A percentile compares a stretch with the other conserved stretches of the same genome.
Conservation (phyloP, 2,329 filamentous ascomycete genomes). For the Fusarium metavorans region DNA sequence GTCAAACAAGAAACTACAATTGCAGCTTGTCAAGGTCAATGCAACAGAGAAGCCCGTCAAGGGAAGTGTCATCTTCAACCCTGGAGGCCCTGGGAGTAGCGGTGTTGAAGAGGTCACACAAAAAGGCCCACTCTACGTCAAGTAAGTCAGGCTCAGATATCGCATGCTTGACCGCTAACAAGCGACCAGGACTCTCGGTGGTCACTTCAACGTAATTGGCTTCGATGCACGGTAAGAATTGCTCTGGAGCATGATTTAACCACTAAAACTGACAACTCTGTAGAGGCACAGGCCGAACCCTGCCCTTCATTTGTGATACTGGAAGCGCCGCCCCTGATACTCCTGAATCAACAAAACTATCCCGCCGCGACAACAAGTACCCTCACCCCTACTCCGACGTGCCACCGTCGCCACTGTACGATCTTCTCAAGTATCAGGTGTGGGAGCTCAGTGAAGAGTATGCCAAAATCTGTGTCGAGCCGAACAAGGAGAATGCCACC, state of each 20-base stretch:
- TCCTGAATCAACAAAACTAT: background rate
- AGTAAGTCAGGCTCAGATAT: slow-evolving; percentile 4
- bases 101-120: slow-evolving; percentile 16
- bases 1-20: slow-evolving; percentile 42
- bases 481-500: slow-evolving; percentile 38
- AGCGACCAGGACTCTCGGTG: slow-evolving; percentile 15
- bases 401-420: background rate
- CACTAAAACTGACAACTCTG: background rate
- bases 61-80: slow-evolving; percentile 54
- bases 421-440: background rate
- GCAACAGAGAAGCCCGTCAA: slow-evolving; percentile 46
- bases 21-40: slow-evolving; percentile 49
- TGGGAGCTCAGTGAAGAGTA: background rate
- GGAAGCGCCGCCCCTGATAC: background rate
- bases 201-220: slow-evolving; percentile 15
- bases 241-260: background rate
- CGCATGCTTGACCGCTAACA: background rate
- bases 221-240: slow-evolving; percentile 29
- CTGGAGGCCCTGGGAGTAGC: slow-evolving; percentile 49
- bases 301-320: slow-evolving; percentile 12
- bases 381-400: background rate
- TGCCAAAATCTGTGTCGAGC: slow-evolving; percentile 35
- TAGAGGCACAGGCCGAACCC: slow-evolving; percentile 23
- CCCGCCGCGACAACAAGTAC: background rate
- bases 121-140: background rate